Evolutionary conservation across 441 rosid genomes (phyloP), one percentile per base, ranked within the genome.

Genomic region (Populus trichocarpa): DNA sequence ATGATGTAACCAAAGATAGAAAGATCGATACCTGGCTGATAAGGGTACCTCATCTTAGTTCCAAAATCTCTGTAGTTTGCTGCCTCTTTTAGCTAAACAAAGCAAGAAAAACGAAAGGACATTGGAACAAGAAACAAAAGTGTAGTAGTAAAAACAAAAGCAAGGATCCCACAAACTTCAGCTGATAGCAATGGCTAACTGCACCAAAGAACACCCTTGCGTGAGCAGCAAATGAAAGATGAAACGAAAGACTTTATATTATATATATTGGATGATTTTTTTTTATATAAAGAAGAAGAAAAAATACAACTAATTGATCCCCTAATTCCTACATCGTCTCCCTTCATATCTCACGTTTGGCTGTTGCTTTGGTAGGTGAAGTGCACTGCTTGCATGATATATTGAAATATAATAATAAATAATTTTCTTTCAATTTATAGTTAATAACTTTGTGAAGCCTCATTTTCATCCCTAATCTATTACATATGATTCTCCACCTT

Each of bases 361-460:
- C 64, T 68, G 82, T 75, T 70, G 74, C 77, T 72, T 85, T 84
- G 94, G 91, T 90, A 94, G 98, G 93, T 92, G 84, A 89, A 81
- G 57, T 85, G 92, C 93, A 88, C 83, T 70, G 89, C 79, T 87
- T 90, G 95, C 97, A 88, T 88, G 97, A 88, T 46, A 46, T 46
- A 46, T 4, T 46, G 78, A 87, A 59, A 36, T 67, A 67, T 18
- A 33, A 76, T 28, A 40, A 0, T 46, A 14, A 46, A 46, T 46
- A 14, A 13, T 46, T 14, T 46, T 46, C 57, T 46, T 46, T 14
- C 18, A 14, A 14, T 46, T 13, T 46, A 4, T 46, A 4, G 57
- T 46, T 14, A 46, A 1, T 46, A 46, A 14, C 57, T 46, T 14
- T 13, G 57, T 13, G 57, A 46, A 46, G 14, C 57, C 57, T 69